Evolutionary conservation across 352 stramenopile genomes (phyloP).

Genomic region (Phytophthora foliorum): DNA sequence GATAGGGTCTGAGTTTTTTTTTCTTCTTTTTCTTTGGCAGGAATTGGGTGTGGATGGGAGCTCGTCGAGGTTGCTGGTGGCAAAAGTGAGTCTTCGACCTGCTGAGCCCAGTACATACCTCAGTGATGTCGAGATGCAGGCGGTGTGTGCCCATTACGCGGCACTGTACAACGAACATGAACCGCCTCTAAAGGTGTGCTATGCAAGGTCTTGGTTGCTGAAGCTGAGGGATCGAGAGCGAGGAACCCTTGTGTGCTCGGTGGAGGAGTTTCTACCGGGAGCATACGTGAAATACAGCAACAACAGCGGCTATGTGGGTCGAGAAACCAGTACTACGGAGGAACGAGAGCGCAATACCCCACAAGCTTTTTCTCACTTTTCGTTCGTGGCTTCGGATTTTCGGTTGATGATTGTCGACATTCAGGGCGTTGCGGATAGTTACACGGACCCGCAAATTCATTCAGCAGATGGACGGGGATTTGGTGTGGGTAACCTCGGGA

Average conservation of each 20-base stretch:
- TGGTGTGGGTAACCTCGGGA: constrained; percentile 86
- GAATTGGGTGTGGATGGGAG: constrained; percentile 48
- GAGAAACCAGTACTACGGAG: constrained; percentile 81
- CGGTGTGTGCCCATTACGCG: constrained; percentile 88
- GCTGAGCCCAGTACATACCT: constrained; percentile 81
- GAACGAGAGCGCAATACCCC: constrained; percentile 87
- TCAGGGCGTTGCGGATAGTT: constrained; percentile 86
- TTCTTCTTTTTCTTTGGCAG: constrained; percentile 23
- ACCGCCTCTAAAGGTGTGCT: constrained; percentile 84
- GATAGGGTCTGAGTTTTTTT: background rate
- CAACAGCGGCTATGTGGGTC: constrained; percentile 88
- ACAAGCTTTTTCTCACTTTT: constrained; percentile 88
- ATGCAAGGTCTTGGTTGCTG: constrained; percentile 82
- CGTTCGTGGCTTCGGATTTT: constrained; percentile 87
- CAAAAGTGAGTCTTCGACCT: constrained; percentile 77
- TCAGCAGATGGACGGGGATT: constrained; percentile 84
- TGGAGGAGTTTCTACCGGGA: constrained; percentile 84
- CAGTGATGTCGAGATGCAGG: constrained; percentile 92
- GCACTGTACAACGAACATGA: constrained; percentile 90
- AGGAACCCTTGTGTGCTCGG: constrained; percentile 71
- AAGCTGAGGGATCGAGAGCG: constrained; percentile 70
- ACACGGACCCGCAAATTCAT: constrained; percentile 89
- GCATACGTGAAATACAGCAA: constrained; percentile 91
- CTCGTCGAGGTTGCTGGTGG: constrained; percentile 60
- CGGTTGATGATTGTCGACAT: constrained; percentile 90